A percentile compares a stretch with the other conserved stretches of the same genome.
Conservation (phyloP, 805 yeast species). For the Lipomyces chichibuensis region DNA sequence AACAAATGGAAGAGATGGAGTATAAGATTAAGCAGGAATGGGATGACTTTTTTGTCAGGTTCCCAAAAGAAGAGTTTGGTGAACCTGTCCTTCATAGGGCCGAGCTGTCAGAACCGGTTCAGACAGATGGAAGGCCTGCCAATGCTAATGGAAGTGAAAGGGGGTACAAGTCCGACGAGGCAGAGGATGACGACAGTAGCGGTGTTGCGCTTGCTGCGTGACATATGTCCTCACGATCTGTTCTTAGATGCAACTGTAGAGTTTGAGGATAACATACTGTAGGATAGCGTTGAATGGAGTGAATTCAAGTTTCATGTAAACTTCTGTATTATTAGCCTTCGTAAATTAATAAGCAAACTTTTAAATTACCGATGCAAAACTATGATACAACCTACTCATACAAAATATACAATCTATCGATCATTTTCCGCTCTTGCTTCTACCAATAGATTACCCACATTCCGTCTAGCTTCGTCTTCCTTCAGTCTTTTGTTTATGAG, state of each 20-base stretch:
- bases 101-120: neutral
- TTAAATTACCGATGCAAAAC: slow-evolving; percentile 1
- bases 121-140: neutral
- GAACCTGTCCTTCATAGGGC: neutral
- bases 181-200: neutral
- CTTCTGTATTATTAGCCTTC: neutral
- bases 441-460: slow-evolving; percentile 21
- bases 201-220: neutral
- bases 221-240: neutral
- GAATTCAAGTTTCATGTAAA: neutral
- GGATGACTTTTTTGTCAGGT: slow-evolving; percentile 15
- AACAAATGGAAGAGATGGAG: slow-evolving; percentile 1
- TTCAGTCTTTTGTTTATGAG: slow-evolving; percentile 60
- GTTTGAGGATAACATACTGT: neutral
- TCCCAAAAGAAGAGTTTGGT: slow-evolving; percentile 4
- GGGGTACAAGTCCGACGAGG: neutral
- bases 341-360: neutral
- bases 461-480: slow-evolving; percentile 55
- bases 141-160: neutral
- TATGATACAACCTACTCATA: slow-evolving; percentile 9
- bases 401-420: slow-evolving; percentile 9
- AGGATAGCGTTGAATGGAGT: neutral
- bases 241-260: neutral
- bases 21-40: slow-evolving; percentile 13
- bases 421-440: slow-evolving; percentile 35